Conservation (phyloP, 208 protist species). For the Wallacemonas collosoma region DNA sequence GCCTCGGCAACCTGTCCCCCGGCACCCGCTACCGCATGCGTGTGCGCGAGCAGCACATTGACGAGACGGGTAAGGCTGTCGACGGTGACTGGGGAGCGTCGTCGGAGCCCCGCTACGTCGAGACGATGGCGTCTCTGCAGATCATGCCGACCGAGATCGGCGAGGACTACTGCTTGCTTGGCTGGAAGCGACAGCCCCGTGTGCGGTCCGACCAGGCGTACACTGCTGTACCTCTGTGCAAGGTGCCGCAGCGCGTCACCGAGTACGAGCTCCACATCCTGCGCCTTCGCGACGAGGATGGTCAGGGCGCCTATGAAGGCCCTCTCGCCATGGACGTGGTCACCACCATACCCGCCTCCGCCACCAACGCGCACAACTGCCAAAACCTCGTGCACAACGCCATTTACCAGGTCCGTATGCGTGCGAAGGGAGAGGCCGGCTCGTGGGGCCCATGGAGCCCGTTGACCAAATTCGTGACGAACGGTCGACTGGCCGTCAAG, state of each 20-base stretch:
- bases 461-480: constrained; percentile 79
- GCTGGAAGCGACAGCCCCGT: constrained; percentile 42
- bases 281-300: constrained; percentile 57
- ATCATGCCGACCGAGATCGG: constrained; percentile 86
- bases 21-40: constrained; percentile 81
- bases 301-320: constrained; percentile 46
- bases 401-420: constrained; percentile 85
- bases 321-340: constrained; percentile 63
- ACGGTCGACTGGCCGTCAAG: constrained; percentile 70
- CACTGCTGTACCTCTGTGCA: constrained; percentile 10
- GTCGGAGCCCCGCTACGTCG: constrained; percentile 52
- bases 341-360: constrained; percentile 46
- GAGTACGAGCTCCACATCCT: constrained; percentile 80
- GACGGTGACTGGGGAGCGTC: constrained; percentile 60
- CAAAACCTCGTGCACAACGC: constrained; percentile 73
- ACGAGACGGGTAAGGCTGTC: constrained; percentile 52
- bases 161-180: constrained; percentile 88
- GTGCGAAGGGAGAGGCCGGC: constrained; percentile 66
- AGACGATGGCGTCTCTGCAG: constrained; percentile 76
- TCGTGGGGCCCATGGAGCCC: constrained; percentile 90
- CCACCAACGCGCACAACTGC: constrained; percentile 54
- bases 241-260: constrained; percentile 19
- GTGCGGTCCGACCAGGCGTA: not conserved
- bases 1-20: constrained; percentile 78
- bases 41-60: constrained; percentile 85